These are phyloP conservation scores for Amanita subjunquillea DNA, from an alignment of 768 basidiomycete species.

Conservation along the genomic window DNA sequence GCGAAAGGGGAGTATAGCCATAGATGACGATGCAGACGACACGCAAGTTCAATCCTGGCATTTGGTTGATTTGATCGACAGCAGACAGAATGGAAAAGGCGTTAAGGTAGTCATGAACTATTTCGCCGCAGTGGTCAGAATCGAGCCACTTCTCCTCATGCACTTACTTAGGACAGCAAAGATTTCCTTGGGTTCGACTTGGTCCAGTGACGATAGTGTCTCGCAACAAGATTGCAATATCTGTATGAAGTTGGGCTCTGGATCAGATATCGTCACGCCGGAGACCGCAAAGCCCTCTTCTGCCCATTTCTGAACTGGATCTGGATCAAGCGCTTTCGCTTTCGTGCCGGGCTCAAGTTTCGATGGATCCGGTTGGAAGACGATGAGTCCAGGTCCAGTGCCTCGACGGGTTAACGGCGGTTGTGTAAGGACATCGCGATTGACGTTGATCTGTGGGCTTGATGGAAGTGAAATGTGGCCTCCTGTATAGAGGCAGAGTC, in stretches of 20 bases:
- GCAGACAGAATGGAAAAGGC: conserved; percentile 16
- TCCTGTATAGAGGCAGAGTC: conserved; percentile 30
- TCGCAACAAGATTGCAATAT: conserved; percentile 23
- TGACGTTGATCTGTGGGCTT: conserved; percentile 22
- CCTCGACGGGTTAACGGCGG: conserved; percentile 38
- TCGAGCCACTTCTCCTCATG: neutral
- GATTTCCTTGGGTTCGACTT: conserved; percentile 31
- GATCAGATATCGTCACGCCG: conserved; percentile 18
- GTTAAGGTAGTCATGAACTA: neutral
- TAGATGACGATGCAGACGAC: conserved; percentile 28
- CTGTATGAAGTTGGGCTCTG: conserved; percentile 14
- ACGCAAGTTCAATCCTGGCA: conserved; percentile 14
- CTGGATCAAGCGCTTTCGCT: conserved; percentile 31
- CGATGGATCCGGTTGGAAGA: conserved; percentile 26
- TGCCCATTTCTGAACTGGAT: conserved; percentile 41
- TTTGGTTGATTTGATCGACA: conserved; percentile 11
- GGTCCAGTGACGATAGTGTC: conserved; percentile 22
- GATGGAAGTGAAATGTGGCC: conserved; percentile 31
- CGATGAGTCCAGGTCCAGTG: conserved; percentile 35
- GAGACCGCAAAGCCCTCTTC: conserved; percentile 43
- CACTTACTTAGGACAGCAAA: conserved; percentile 33
- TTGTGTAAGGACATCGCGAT: conserved; percentile 26
- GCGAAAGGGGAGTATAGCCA: conserved; percentile 15
- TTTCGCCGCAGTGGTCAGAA: neutral
- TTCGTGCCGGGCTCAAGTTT: conserved; percentile 14